Percentiles rank a stretch among this genome's conserved stretches.
Conservation (phyloP, 2,329 filamentous ascomycete genomes). For the Xylariaceae sp. region DNA sequence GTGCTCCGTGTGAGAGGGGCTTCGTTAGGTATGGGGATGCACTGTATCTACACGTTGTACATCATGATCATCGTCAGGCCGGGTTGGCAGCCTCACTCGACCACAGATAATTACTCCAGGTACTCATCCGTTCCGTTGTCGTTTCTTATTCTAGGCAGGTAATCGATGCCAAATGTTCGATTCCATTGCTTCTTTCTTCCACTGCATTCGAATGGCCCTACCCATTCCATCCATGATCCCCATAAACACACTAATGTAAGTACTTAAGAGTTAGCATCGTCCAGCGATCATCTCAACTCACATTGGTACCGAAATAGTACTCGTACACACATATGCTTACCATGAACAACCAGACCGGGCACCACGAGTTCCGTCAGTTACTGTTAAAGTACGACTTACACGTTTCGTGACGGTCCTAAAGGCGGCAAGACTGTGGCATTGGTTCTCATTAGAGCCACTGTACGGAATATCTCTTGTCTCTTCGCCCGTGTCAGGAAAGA, state of each 20-base stretch:
- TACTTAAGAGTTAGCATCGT: no score
- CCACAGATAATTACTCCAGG: not conserved
- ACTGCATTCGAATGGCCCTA: not conserved
- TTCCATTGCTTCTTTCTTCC: not conserved
- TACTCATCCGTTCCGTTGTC: not conserved
- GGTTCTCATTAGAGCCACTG: no score
- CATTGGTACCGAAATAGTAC: not conserved
- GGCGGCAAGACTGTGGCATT: no score
- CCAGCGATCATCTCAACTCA: not conserved
- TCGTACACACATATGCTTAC: not conserved
- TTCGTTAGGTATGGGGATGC: not conserved
- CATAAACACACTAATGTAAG: no score
- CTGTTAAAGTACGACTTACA: no score
- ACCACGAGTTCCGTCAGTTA: no score
- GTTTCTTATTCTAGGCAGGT: not conserved
- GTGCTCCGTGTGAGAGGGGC: constrained; percentile 20
- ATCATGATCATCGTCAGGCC: not conserved
- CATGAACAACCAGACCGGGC: no score
- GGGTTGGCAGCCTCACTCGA: no score
- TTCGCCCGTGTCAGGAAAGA: no score
- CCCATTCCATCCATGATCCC: no score
- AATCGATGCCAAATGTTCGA: not conserved
- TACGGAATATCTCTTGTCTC: no score
- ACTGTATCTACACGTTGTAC: not conserved
- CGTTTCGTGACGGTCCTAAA: no score